A percentile compares a stretch with the other conserved stretches of the same genome.
These are phyloP conservation scores for Rhodofomes roseus DNA, from an alignment of 1,284 basidiomycete genomes.

Conservation along the genomic window DNA sequence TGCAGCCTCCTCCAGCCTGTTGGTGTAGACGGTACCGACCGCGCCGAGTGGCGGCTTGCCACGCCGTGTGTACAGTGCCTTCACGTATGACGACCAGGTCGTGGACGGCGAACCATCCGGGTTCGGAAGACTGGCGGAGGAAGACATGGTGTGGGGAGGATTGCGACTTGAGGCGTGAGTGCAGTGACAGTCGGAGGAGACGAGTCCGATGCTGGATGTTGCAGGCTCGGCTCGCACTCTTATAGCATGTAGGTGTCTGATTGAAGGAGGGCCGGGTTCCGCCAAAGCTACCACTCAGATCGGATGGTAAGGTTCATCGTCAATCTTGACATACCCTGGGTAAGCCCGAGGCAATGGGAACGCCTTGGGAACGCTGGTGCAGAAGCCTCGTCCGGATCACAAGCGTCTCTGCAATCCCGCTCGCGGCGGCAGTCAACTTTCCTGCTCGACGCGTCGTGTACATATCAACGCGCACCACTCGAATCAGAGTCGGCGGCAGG, in stretches of 20 bases:
- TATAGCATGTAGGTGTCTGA: neutral
- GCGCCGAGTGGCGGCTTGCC: slow-evolving; percentile 25
- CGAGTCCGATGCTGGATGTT: neutral
- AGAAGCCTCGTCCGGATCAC: neutral
- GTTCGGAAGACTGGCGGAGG: neutral
- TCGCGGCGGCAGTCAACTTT: too few species aligned
- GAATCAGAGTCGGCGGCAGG: too few species aligned
- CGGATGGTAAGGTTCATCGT: neutral
- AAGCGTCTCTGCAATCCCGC: neutral
- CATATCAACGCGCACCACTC: too few species aligned
- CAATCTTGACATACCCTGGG: neutral
- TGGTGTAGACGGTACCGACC: slow-evolving; percentile 37
- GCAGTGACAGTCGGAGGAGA: too few species aligned
- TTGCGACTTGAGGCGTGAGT: neutral
- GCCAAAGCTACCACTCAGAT: neutral
- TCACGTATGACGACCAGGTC: slow-evolving; percentile 28
- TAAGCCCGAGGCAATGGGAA: neutral
- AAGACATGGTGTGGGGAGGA: neutral
- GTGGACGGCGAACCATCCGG: neutral
- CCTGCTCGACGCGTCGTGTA: too few species aligned
- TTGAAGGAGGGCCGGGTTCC: neutral
- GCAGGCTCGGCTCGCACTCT: neutral
- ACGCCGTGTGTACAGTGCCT: slow-evolving; percentile 20
- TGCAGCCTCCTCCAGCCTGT: slow-evolving; percentile 42
- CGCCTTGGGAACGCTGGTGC: neutral